Evolutionary conservation across 805 yeast species (phyloP).

Genomic region (Metschnikowia colocasiae): DNA sequence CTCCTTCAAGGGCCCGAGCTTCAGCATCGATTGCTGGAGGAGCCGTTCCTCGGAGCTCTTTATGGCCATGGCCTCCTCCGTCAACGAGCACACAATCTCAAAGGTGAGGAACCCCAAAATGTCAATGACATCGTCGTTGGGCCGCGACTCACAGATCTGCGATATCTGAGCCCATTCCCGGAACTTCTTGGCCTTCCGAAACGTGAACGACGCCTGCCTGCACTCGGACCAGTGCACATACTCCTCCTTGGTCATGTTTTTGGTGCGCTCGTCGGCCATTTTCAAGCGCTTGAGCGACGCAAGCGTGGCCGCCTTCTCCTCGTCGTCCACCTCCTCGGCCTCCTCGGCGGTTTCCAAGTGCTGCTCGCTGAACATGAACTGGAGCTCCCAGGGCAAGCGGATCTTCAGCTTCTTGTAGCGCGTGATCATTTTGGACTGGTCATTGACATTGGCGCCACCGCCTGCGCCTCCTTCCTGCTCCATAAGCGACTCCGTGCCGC

Average conservation of each 20-base stretch:
- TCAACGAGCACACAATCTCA: slow-evolving; percentile 91
- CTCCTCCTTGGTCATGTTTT: slow-evolving; percentile 91
- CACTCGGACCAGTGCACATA: slow-evolving; percentile 99
- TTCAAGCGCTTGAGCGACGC: slow-evolving; percentile 87
- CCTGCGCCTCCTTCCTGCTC: slow-evolving; percentile 45
- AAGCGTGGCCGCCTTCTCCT: slow-evolving; percentile 81
- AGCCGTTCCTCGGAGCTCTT: slow-evolving; percentile 63
- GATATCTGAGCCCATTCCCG: slow-evolving; percentile 94
- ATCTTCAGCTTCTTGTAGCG: slow-evolving; percentile 71
- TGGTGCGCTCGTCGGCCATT: slow-evolving; percentile 91
- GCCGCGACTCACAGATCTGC: slow-evolving; percentile 80
- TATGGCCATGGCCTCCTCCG: slow-evolving; percentile 85
- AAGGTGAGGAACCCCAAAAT: slow-evolving; percentile 92
- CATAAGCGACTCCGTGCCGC: slow-evolving; percentile 48
- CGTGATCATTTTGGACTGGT: slow-evolving; percentile 40
- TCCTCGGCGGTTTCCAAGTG: slow-evolving; percentile 70
- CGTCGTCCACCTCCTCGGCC: slow-evolving; percentile 68
- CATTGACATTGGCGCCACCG: slow-evolving; percentile 31
- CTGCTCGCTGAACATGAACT: slow-evolving; percentile 89
- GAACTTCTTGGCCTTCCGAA: slow-evolving; percentile 88
- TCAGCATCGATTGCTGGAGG: slow-evolving; percentile 17
- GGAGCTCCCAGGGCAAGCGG: slow-evolving; percentile 91
- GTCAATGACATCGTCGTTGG: slow-evolving; percentile 95
- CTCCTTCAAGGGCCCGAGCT: slow-evolving; percentile 25
- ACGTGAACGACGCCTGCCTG: slow-evolving; percentile 94